Base-by-base conservation (phyloP, 1,284 basidiomycete genomes). In the Boletellus sp. region DNA sequence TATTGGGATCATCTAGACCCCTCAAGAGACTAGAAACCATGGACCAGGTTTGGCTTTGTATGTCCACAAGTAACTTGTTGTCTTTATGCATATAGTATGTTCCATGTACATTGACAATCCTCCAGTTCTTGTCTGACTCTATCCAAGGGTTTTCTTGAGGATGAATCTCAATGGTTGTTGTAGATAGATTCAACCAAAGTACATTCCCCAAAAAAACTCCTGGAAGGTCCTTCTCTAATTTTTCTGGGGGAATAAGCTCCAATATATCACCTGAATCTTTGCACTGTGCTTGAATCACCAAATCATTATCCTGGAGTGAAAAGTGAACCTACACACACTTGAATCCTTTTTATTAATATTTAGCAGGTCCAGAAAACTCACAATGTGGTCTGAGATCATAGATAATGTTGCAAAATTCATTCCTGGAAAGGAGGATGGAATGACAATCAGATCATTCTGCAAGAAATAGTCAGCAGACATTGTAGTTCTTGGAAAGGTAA, bases 191-290 rank as follows among this genome's bases (percentile, higher is more conserved):
- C 35, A 77, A 54, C 75, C 75, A n/a, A n/a, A n/a, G n/a, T n/a
- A n/a, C n/a, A n/a, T n/a, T n/a, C n/a, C n/a, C n/a, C n/a, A n/a
- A n/a, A n/a, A n/a, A n/a, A n/a, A n/a, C n/a, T n/a, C n/a, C n/a
- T n/a, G n/a, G 78, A 12, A 79, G 58, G 54, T 78, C 76, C 1
- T 51, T 48, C 4, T 4, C 15, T 8, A 79, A 54, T 12, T 53
- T 54, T 2, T 40, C 28, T n/a, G 59, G 62, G 12, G 72, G 74
- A 44, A 78, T 61, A 15, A 77, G 51, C 44, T 75, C 70, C 10
- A 66, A 59, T 1, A 65, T 40, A 1, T 44, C 40, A 1, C 16
- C 22, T 2, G 19, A 33, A 8, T 32, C 8, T 1, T 53, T 49
- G 10, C 21, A 26, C 49, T 54, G 59, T 1, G 64, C 65, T 32